Conservation (phyloP, 331 rosid genomes). For the Stylosanthes scabra region DNA sequence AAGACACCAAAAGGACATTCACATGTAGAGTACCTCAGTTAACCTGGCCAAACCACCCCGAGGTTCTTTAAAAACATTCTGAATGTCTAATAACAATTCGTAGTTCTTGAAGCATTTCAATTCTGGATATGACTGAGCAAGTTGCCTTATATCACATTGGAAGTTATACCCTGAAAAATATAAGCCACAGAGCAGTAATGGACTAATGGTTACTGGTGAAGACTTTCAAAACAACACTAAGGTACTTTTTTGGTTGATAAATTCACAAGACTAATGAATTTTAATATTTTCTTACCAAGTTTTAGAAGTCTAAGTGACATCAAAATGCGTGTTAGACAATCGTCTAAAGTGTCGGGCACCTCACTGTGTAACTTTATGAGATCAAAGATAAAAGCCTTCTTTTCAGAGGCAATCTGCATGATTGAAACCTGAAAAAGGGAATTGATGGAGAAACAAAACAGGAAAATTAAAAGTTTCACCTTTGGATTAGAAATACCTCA, state of each 20-base stretch:
- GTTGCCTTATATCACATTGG: constrained; percentile 85
- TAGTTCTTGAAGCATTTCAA: constrained; percentile 81
- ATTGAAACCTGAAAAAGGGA: constrained; percentile 85
- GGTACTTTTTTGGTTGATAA: not conserved
- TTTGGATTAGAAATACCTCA: constrained; percentile 35
- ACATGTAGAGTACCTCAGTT: constrained; percentile 61
- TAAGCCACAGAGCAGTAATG: constrained; percentile 40
- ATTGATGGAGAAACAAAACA: constrained; percentile 20
- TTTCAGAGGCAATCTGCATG: constrained; percentile 92
- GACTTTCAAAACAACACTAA: constrained; percentile 25
- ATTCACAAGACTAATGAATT: constrained; percentile 27
- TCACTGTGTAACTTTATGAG: constrained; percentile 76
- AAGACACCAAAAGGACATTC: constrained; percentile 20
- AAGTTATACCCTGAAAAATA: constrained; percentile 85
- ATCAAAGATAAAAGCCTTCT: constrained; percentile 76
- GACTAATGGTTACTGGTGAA: constrained; percentile 32
- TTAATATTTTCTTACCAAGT: constrained; percentile 70
- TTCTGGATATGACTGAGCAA: constrained; percentile 77
- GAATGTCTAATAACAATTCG: constrained; percentile 82
- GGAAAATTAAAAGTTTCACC: constrained; percentile 13
- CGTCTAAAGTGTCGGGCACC: constrained; percentile 67
- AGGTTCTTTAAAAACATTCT: constrained; percentile 72
- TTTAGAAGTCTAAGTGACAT: constrained; percentile 82
- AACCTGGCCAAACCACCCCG: constrained; percentile 92
- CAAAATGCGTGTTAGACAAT: constrained; percentile 73